These are phyloP conservation scores for Mesembryanthemum crystallinum DNA, from an alignment of 148 eudicot genomes.

Conservation along the genomic window DNA sequence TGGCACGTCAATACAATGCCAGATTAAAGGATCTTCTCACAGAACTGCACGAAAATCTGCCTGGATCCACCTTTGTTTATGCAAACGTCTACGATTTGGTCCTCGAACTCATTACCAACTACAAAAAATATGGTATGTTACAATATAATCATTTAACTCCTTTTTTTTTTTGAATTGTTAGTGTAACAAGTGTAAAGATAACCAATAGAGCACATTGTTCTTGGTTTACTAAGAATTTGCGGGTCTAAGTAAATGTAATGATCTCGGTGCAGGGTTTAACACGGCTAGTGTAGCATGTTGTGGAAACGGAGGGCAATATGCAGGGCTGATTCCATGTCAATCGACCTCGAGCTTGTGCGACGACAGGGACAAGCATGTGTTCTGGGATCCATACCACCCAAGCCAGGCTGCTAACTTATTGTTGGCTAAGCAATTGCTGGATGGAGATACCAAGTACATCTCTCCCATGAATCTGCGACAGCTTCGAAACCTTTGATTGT, in stretches of 20 bases:
- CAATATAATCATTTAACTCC: neutral
- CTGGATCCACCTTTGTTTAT: constrained; percentile 74
- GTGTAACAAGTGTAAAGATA: too few relatives aligned
- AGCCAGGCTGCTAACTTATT: constrained; percentile 85
- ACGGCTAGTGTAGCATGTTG: constrained; percentile 88
- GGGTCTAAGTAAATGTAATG: too few relatives aligned
- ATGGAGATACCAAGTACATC: constrained; percentile 64
- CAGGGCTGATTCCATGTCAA: constrained; percentile 90
- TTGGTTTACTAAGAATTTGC: too few relatives aligned
- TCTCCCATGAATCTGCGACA: constrained; percentile 74
- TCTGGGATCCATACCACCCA: constrained; percentile 99
- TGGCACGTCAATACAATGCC: constrained; percentile 77
- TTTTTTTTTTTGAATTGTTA: too few relatives aligned
- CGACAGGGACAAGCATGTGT: constrained; percentile 79
- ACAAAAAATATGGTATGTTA: constrained; percentile 60
- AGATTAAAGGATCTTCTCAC: constrained; percentile 59
- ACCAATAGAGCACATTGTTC: too few relatives aligned
- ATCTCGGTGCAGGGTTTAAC: constrained; percentile 51
- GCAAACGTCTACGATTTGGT: constrained; percentile 87
- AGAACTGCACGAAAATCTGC: constrained; percentile 50
- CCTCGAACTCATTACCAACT: constrained; percentile 79
- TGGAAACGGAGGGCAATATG: constrained; percentile 90
- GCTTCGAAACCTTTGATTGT: constrained; percentile 53
- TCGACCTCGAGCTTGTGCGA: constrained; percentile 76
- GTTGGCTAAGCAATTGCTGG: constrained; percentile 63